Conservation (phyloP, 2,329 filamentous ascomycete genomes). For the Plectosphaerella cucumerina region DNA sequence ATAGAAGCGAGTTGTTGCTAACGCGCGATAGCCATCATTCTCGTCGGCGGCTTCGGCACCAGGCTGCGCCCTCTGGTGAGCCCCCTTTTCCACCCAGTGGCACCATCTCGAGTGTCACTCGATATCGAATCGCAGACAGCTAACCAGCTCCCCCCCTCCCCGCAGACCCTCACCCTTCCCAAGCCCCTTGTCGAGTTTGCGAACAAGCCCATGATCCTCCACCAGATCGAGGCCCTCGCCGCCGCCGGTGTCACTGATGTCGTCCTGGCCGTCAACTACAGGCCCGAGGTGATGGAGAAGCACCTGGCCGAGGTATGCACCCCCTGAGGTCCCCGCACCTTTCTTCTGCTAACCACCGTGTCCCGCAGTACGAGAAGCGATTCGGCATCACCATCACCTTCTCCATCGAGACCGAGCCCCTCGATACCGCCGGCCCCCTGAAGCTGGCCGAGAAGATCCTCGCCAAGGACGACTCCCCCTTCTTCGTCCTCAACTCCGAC, state of each 20-base stretch:
- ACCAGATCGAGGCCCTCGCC: constrained; percentile 94
- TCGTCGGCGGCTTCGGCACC: constrained; percentile 98
- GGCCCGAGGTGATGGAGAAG: constrained; percentile 95
- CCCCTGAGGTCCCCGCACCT: constrained; percentile 3
- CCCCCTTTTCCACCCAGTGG: constrained; percentile 13
- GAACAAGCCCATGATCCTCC: constrained; percentile 98
- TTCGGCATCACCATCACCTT: constrained; percentile 96
- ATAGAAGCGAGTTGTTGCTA: constrained; percentile 1
- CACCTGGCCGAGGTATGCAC: constrained; percentile 76
- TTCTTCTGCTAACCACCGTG: constrained; percentile 11
- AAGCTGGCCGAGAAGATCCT: constrained; percentile 93
- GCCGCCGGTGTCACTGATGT: constrained; percentile 95
- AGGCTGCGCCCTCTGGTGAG: constrained; percentile 88
- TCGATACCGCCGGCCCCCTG: constrained; percentile 90
- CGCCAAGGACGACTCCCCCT: constrained; percentile 87
- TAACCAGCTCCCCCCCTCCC: constrained; percentile 10
- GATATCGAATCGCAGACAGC: no score
- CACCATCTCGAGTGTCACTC: no score
- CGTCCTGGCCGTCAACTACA: constrained; percentile 97
- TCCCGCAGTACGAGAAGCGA: constrained; percentile 72
- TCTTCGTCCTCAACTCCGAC: constrained; percentile 98
- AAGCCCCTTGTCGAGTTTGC: constrained; percentile 98
- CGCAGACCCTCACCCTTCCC: constrained; percentile 87
- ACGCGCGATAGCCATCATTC: constrained; percentile 75
- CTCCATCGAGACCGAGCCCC: constrained; percentile 91